Evolutionary conservation across 1,139 yeast species (phyloP), one percentile per base, ranked within the genome.

Genomic region (Candida pseudoviswanathii): DNA sequence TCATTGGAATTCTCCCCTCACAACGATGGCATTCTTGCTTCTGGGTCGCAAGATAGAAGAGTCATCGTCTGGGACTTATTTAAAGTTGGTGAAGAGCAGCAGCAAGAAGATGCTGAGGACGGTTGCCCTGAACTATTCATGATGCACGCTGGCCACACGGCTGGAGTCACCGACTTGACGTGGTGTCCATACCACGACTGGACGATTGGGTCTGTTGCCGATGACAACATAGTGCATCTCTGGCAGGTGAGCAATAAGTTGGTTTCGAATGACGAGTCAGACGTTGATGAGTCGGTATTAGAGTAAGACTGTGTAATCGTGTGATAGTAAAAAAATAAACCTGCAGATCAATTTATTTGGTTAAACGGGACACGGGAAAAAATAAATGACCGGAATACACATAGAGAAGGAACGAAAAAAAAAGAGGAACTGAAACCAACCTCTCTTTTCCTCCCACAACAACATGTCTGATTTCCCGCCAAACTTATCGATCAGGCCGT

Each of bases 111-210:
- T 54, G 88, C 86, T 37, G 86, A 81, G 52, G 95, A 88, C 60
- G 96, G 94, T 43, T 85, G 87, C 43, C 91, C 94, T 5, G 96
- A 88, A 61, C 67, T 87, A 36, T 75, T 87, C 58, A 85, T 87
- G 91, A 85, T 88, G 84, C 96, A 88, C 60, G 95, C 94, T 34
- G 96, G 96, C 16, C 95, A 87, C 61, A 85, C 89, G 9, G 86
- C 90, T 9, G 78, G 86, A 1, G 85, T 88, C 8, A 83, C 85
- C 33, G 96, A 88, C 63, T 74, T 87, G 57, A 78, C 83, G 43
- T 84, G 89, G 78, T 85, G 86, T 60, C 84, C 86, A 2, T 81
- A 76, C 58, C 77, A 81, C 50, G 87, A 87, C 11, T 87, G 92
- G 92, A 78, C 89, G 31, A 61, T 86, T 50, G 89, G 87, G 0